These are phyloP conservation scores for Solanum dulcamara DNA, from an alignment of 257 asterid genomes.

Conservation along the genomic window DNA sequence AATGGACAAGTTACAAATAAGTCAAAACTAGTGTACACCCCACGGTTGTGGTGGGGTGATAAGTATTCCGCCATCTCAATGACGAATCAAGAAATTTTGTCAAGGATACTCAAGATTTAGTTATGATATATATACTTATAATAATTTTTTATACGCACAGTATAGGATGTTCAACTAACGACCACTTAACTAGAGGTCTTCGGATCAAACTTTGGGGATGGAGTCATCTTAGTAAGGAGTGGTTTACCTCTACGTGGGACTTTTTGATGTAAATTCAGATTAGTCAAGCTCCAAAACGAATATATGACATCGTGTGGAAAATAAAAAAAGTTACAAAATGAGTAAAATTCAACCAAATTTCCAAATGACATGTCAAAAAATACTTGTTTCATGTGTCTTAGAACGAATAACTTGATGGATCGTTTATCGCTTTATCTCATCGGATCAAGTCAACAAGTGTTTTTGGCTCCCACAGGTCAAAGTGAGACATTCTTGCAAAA, in stretches of 20 bases:
- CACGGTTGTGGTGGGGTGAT: background rate
- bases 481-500: conserved; percentile 36
- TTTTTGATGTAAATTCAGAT: background rate
- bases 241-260: background rate
- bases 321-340: background rate
- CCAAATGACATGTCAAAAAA: background rate
- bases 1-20: too few species aligned
- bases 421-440: background rate
- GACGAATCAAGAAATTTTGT: background rate
- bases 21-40: too few species aligned
- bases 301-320: background rate
- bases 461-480: conserved; percentile 12
- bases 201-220: background rate
- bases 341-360: background rate
- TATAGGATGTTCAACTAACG: background rate
- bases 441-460: background rate
- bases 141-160: background rate
- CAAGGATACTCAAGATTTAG: background rate
- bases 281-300: background rate
- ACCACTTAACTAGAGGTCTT: background rate
- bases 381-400: background rate
- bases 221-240: background rate
- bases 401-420: background rate
- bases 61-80: background rate
- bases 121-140: background rate